A percentile compares a stretch with the other conserved stretches of the same genome.
These are phyloP conservation scores for Pyrenophora seminiperda DNA, from an alignment of 2,329 filamentous ascomycete species.

Conservation along the genomic window DNA sequence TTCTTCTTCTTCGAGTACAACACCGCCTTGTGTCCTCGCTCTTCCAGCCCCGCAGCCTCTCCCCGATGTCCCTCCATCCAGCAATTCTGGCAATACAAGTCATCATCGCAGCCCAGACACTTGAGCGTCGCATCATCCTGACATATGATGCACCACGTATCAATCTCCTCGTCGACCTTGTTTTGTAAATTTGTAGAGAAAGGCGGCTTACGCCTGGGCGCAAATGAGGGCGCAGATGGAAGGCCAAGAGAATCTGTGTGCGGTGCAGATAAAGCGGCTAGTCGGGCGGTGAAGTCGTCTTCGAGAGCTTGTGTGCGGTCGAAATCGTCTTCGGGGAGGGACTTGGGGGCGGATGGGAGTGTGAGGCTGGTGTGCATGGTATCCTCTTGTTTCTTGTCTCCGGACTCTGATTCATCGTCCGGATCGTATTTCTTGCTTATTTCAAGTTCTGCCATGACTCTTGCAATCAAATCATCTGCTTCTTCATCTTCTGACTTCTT, in stretches of 20 bases:
- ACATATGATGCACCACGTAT: slow-evolving; percentile 82
- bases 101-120: slow-evolving; percentile 72
- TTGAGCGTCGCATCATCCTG: slow-evolving; percentile 75
- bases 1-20: slow-evolving; percentile 53
- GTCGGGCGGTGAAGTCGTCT: slow-evolving; percentile 53
- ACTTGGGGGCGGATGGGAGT: slow-evolving; percentile 54
- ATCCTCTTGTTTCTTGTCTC: slow-evolving; percentile 10
- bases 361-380: slow-evolving; percentile 23
- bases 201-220: slow-evolving; percentile 47
- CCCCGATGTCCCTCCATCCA: slow-evolving; percentile 82
- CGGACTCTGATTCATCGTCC: slow-evolving; percentile 19
- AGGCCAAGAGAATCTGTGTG: slow-evolving; percentile 42
- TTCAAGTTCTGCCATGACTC: slow-evolving; percentile 54
- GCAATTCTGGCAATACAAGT: slow-evolving; percentile 77
- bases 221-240: slow-evolving; percentile 54
- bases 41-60: slow-evolving; percentile 70
- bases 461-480: slow-evolving; percentile 54
- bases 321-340: slow-evolving; percentile 34
- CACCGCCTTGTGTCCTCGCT: slow-evolving; percentile 70
- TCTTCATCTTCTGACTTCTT: slow-evolving; percentile 46
- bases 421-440: slow-evolving; percentile 49
- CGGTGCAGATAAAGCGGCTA: slow-evolving; percentile 52
- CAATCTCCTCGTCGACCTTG: slow-evolving; percentile 71
- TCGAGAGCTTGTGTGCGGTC: slow-evolving; percentile 45
- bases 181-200: slow-evolving; percentile 44